These are phyloP conservation scores for Podaxis rugospora DNA, from an alignment of 768 basidiomycete genomes.

Conservation along the genomic window DNA sequence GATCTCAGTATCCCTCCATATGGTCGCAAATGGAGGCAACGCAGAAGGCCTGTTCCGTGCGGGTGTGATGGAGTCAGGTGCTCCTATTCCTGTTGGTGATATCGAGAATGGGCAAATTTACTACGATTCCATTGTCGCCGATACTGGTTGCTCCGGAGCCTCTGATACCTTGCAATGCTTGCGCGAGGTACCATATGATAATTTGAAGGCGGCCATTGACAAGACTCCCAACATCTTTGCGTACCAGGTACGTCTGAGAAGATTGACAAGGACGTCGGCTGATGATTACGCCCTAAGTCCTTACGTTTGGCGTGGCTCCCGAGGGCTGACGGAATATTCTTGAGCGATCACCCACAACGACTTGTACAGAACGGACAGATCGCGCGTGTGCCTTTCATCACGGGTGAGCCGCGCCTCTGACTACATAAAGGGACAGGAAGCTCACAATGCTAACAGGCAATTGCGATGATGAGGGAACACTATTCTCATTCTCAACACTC, in stretches of 20 bases:
- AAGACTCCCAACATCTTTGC: constrained; percentile 32
- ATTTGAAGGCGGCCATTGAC: constrained; percentile 35
- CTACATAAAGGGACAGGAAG: not conserved
- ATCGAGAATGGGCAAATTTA: constrained; percentile 38
- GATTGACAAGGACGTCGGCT: not conserved
- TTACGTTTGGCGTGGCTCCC: constrained; percentile 45
- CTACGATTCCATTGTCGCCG: constrained; percentile 37
- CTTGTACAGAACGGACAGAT: constrained; percentile 39
- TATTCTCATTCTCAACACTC: constrained; percentile 44
- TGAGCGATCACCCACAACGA: constrained; percentile 39
- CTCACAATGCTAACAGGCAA: constrained; percentile 29
- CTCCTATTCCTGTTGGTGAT: constrained; percentile 39
- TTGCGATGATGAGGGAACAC: constrained; percentile 59
- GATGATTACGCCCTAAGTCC: constrained; percentile 37
- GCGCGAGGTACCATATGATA: constrained; percentile 29
- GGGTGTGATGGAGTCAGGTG: constrained; percentile 48
- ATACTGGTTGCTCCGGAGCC: constrained; percentile 25
- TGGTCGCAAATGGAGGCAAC: constrained; percentile 42
- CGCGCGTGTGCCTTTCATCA: constrained; percentile 46
- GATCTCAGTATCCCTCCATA: constrained; percentile 46
- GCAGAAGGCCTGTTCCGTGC: constrained; percentile 43
- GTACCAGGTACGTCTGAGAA: constrained; percentile 29
- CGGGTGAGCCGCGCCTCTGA: constrained; percentile 22
- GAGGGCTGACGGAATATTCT: constrained; percentile 43
- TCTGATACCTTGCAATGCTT: constrained; percentile 38